Percentiles rank a stretch among this genome's conserved stretches.
Conservation (phyloP, 2,329 filamentous ascomycete genomes). For the Fusarium goolgardi region DNA sequence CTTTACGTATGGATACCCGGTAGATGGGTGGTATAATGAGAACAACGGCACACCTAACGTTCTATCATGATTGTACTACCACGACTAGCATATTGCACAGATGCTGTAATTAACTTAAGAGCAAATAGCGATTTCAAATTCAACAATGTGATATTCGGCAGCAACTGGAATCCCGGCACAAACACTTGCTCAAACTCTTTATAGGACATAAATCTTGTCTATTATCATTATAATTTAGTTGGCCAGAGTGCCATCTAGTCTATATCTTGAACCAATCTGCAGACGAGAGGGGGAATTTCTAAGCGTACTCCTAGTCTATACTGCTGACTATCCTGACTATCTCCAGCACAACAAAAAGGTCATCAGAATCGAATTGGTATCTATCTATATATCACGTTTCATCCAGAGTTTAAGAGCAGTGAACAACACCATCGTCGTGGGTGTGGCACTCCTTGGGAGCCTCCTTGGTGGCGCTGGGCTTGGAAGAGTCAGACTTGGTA, state of each 20-base stretch:
- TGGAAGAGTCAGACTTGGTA: conserved; percentile 51
- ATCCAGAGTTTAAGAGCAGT: conserved; percentile 41
- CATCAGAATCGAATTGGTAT: conserved; percentile 10
- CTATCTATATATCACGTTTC: background rate
- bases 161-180: fast-evolving
- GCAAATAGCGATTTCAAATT: background rate
- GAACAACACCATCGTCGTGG: conserved; percentile 57
- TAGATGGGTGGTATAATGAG: too few relatives aligned
- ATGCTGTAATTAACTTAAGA: background rate
- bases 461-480: conserved; percentile 1
- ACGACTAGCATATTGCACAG: background rate
- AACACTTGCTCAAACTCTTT: background rate
- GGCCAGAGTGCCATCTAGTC: background rate
- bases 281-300: fast-evolving
- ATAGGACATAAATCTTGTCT: background rate
- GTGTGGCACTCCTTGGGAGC: conserved; percentile 55
- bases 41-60: too few relatives aligned
- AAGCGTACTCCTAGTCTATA: background rate
- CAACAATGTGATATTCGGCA: fast-evolving
- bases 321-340: too few relatives aligned
- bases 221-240: background rate
- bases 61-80: background rate
- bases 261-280: background rate
- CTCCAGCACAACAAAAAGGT: background rate
- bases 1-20: conserved; percentile 13